Base-by-base conservation (phyloP, 2,329 filamentous ascomycete species). In the Colletotrichum sp. region DNA sequence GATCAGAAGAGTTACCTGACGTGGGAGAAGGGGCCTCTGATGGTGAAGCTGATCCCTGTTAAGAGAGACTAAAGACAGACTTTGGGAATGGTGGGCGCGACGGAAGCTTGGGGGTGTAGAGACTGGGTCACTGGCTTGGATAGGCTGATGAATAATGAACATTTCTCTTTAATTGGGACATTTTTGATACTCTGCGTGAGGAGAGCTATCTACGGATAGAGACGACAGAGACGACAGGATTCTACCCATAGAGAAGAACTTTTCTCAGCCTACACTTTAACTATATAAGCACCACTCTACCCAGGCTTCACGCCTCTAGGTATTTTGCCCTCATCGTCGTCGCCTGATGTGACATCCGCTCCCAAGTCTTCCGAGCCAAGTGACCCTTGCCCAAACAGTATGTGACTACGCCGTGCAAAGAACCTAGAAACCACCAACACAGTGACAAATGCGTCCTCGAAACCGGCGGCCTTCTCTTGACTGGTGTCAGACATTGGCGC, bases 1-100 rank as follows among this genome's bases (percentile, higher is more conserved):
- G 76, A 79, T 8, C 86, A 88, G 76, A 81, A 80, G 63, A 80
- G 82, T n/a, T 87, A 80, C 65, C 77, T 83, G 7, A 76, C 87
- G 48, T 88, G 86, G 86, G 63, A 81, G 43, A 75, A 75, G 73
- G 69, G 62, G 5, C 73, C 73, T 14, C 3, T 75, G n/a, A 67
- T 75, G 67, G 66, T 68, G n/a, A 76, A 58, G 56, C n/a, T 76
- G 71, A 32, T 8, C 9, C 48, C 36, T 21, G 67, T 71, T 21
- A n/a, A 43, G 24, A 71, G 66, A 28, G 26, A 16, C 1, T 62
- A 24, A n/a, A 9, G 52, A 24, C 26, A 61, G 58, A 38, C 1
- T 13, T 0, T 16, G 9, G 13, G 5, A 32, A 28, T 5, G 24
- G 21, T 14, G 2, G 24, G 14, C 4, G 6, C 13, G 14, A 13